Evolutionary conservation across 257 asterid genomes (phyloP), one percentile per base, ranked within the genome.

Genomic region (Vinca minor): DNA sequence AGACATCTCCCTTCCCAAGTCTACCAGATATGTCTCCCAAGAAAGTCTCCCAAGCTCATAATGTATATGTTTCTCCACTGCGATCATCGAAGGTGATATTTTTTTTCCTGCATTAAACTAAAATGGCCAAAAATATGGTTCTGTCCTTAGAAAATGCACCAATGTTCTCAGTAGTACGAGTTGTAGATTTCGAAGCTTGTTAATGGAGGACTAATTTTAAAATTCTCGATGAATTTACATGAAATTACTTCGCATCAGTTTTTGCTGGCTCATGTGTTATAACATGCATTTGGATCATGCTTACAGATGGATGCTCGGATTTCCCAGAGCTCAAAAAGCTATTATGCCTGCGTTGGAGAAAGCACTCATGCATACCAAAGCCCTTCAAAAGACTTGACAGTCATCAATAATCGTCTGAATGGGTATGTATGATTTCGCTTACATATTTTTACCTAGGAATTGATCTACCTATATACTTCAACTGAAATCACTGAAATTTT

Each of bases 21-120:
- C 90, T 93, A 35, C 99, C 99, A 15, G 99, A 93, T 82, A 89
- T 93, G 99, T 93, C 99, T 14, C 99, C 97, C 0, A 89, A 88
- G 89, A 93, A 93, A 86, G 97, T 93, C 69, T 89, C 99, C 49
- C 83, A 94, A 1, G 78, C 83, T 21, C 99, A 90, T 74, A 93
- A 93, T 59, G 96, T 93, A 54, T 93, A 83, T 21, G 99, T 89
- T 65, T 93, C 99, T 59, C 99, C 97, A 1, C 71, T 93, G 73
- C 84, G 94, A 64, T 85, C 96, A 35, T 84, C 96, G 3, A 93
- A 93, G 97, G 99, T 86, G 77, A 58, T 69, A 44, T 17, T 17
- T 38, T 49, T 41, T 34, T 18, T 59, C 36, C n/a, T 59, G 49
- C 38, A 36, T 46, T 55, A 46, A 46, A 46, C 26, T 46, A n/a